Evolutionary conservation across 257 asterid species (phyloP).

Genomic region (Ajuga chamaepitys): DNA sequence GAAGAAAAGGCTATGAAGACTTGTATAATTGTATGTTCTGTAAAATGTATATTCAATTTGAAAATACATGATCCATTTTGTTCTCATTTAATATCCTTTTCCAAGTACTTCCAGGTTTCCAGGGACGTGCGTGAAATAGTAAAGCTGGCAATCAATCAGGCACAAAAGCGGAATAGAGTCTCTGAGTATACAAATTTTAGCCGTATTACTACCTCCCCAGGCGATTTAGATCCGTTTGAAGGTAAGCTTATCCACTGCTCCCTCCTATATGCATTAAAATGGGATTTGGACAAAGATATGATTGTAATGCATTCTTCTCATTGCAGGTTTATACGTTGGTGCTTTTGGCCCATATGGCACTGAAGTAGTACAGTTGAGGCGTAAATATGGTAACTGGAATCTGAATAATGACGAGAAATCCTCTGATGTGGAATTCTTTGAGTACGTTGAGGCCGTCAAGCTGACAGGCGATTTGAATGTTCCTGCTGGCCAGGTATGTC

Average conservation of each 20-base stretch:
- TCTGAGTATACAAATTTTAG: constrained; percentile 76
- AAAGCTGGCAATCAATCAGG: constrained; percentile 79
- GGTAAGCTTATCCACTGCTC: constrained; percentile 38
- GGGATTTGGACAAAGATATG: background rate
- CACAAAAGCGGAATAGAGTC: constrained; percentile 57
- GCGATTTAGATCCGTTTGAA: constrained; percentile 89
- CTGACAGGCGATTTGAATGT: constrained; percentile 94
- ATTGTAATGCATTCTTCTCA: constrained; percentile 13
- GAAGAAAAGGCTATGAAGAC: background rate
- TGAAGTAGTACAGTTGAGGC: constrained; percentile 85
- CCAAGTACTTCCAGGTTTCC: constrained; percentile 38
- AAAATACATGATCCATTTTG: background rate
- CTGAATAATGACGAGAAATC: constrained; percentile 39
- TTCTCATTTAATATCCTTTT: constrained; percentile 9
- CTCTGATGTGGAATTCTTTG: constrained; percentile 80
- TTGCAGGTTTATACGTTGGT: constrained; percentile 82
- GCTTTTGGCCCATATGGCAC: constrained; percentile 97
- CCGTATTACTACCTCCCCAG: constrained; percentile 54
- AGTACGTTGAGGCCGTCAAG: constrained; percentile 96
- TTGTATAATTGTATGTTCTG: background rate
- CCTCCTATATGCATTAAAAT: background rate
- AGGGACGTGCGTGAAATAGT: constrained; percentile 83
- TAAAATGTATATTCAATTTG: background rate
- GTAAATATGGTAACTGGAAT: constrained; percentile 92
- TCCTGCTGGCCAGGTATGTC: constrained; percentile 87